phyloP scores from a whole-genome alignment of 2,329 filamentous ascomycete genomes.

The Chrysoporthe deuterocubensis region DNA sequence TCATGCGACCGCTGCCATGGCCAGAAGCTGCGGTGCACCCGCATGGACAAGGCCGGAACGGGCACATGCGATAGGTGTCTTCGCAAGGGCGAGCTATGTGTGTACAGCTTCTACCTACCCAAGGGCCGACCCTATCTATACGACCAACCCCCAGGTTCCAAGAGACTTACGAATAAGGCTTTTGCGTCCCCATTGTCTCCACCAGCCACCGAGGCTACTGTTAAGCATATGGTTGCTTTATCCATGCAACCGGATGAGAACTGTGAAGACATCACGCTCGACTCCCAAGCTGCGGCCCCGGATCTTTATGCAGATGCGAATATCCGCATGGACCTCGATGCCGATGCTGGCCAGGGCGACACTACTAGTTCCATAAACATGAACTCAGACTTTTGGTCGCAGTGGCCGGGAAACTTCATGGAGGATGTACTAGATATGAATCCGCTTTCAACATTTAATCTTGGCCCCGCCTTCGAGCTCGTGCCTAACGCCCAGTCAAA shows the following conservation, averaged over 20 bases:
- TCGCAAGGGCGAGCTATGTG: not conserved
- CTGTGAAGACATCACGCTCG: not conserved
- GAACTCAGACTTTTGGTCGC: not conserved
- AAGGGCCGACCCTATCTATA: not conserved
- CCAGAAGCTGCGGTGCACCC: constrained; percentile 1
- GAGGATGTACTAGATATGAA: not conserved
- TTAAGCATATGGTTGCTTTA: not conserved
- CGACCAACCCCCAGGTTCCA: not conserved
- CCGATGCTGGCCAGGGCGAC: not conserved
- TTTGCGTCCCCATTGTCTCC: not conserved
- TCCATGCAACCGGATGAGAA: not conserved
- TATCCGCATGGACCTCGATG: not conserved
- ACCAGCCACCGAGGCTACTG: not conserved
- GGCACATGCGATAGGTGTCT: not conserved
- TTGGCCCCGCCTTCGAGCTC: not conserved
- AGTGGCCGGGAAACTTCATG: not conserved
- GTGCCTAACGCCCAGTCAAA: not conserved
- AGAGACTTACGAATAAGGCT: not conserved
- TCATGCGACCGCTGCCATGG: constrained; percentile 4
- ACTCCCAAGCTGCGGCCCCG: not conserved
- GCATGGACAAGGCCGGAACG: not conserved
- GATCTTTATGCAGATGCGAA: constrained; percentile 3
- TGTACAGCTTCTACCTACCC: not conserved
- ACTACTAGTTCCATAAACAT: not conserved
- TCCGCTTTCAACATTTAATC: not conserved